Base-by-base conservation (phyloP, 768 basidiomycete genomes). In the Psilocybe sp. region DNA sequence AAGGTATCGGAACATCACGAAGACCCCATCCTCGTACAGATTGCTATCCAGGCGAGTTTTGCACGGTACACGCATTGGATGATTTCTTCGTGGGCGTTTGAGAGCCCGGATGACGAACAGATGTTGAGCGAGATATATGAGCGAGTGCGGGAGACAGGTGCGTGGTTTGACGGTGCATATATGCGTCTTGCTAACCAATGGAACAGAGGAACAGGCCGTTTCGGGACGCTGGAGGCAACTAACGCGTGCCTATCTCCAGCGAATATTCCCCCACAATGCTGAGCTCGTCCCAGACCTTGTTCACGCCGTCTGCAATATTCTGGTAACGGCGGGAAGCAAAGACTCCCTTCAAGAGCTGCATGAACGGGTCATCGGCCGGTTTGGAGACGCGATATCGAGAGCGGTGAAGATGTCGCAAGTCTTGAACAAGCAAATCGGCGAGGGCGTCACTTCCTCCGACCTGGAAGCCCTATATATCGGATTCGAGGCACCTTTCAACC, bases 211-310 rank as follows among this genome's bases (percentile, higher is more conserved):
- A 20, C 80, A 80, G 60, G 69, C 74, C 1, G 71, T 78, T 23
- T 73, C 80, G 13, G 81, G 79, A 43, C 69, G 75, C 20, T 83
- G 81, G 81, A 73, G 81, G 49, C 73, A 80, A 19, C 52, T 83
- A 54, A 82, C 81, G 20, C 69, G 76, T 44, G 64, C 66, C 20
- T 76, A 81, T 46, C 70, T 75, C 15, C 69, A 69, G 49, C 65
- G 64, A 37, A 68, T 69, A 66, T 61, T 72, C 15, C 53, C 68
- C 2, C 66, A 64, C n/a, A 66, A 68, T 15, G 60, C 62, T 5
- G 72, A 74, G 48, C 48, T 68, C 11, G 50, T 59, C 5, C 37
- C 56, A 16, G 61, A 62, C 19, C 66, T 73, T 60, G 55, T 70
- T 15, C 71, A 76, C 44, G 71, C 71, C 0, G 70, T 78, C 39